Base-by-base conservation (phyloP, 2,329 filamentous ascomycete species). In the Penicillium sp. region DNA sequence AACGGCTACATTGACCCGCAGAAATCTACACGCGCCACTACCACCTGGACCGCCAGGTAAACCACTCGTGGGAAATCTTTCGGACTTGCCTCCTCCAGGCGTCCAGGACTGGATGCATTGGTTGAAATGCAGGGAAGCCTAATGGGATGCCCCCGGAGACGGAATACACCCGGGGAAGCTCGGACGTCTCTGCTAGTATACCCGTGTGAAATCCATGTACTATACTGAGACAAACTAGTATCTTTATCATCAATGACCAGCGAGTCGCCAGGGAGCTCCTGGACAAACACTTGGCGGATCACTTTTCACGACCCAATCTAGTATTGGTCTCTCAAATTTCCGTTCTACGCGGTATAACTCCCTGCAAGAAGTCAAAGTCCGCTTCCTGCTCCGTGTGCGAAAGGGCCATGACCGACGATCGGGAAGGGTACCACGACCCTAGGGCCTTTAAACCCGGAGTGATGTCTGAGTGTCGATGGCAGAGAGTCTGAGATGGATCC, bases 51-150 rank as follows among this genome's bases (percentile, higher is more conserved):
- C 36, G 4, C 5, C 8, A 25, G 13, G 36, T 0, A 56, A 74
- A 5, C 74, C 75, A 0, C 12, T 80, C 0, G 37, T 80, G 5
- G 77, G 77, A 4, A 80, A 80, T 53, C 49, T 79, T 12, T 51
- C 55, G 2, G 76, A 79, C 51, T 60, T 80, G 8, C 77, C 77
- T 1, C 60, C 66, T 0, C 43, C 62, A 8, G 66, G 65, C 0
- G 53, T 54, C 34, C 66, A 64, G 12, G 72, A 74, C 43, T 71
- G 62, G 55, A 55, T 66, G 13, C 71, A 75, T 47, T 75, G 72
- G 72, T 48, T 70, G 1, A 62, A 74, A 40, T 66, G 72, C 49
- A 74, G 73, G 52, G 66, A 18, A 73, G 18, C 47, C 61, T 4
- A 70, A 72, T 49, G 68, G 69, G 57, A 47, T 24, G 36, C 5